Conservation (phyloP, 1,139 yeast genomes). For the Yamadazyma kanchanaburiensis region DNA sequence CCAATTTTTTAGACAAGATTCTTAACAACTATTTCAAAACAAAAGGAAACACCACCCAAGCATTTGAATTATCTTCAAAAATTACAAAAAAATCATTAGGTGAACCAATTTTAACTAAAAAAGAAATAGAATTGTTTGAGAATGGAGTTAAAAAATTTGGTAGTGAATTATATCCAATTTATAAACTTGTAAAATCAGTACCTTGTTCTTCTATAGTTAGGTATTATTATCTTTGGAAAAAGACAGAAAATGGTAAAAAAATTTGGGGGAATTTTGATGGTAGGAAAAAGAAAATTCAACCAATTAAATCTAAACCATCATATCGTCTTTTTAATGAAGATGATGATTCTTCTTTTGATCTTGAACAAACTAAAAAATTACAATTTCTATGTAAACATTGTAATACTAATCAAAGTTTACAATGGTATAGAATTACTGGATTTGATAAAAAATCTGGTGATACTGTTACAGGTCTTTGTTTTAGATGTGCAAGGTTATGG, state of each 20-base stretch:
- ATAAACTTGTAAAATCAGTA: constrained; percentile 64
- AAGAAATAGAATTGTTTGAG: constrained; percentile 69
- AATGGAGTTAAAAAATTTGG: constrained; percentile 73
- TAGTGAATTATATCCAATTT: constrained; percentile 75
- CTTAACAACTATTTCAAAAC: constrained; percentile 51
- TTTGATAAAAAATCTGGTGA: constrained; percentile 29
- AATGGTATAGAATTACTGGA: constrained; percentile 77
- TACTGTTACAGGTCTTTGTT: constrained; percentile 58
- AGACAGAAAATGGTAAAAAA: constrained; percentile 66
- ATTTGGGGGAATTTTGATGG: constrained; percentile 88
- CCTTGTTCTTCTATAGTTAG: constrained; percentile 76
- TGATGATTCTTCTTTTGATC: constrained; percentile 70
- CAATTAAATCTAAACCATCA: background rate
- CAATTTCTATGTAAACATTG: constrained; percentile 66
- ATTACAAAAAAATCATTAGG: constrained; percentile 57
- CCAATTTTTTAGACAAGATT: constrained; percentile 79
- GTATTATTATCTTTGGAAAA: constrained; percentile 88
- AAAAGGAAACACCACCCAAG: constrained; percentile 46
- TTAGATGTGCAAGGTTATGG: constrained; percentile 89
- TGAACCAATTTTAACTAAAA: constrained; percentile 71
- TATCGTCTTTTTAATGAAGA: constrained; percentile 61
- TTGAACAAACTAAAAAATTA: constrained; percentile 41
- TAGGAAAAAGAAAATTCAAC: constrained; percentile 50
- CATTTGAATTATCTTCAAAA: constrained; percentile 34
- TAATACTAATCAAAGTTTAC: constrained; percentile 45